Evolutionary conservation across 306 rosid genomes (phyloP).

Genomic region (Mimosa pudica): DNA sequence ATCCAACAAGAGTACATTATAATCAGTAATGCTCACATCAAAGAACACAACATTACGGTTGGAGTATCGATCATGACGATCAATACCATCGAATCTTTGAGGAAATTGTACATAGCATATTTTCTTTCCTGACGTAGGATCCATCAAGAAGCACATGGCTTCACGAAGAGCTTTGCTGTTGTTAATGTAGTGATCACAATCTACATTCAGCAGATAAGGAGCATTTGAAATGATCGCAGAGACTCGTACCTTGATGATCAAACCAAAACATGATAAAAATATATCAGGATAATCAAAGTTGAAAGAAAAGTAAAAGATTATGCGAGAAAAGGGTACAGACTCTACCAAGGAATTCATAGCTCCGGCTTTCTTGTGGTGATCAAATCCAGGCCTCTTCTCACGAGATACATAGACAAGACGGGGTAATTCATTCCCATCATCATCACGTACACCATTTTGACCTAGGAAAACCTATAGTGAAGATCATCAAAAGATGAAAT

Average conservation of each 20-base stretch:
- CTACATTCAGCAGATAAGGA: slow-evolving; percentile 84
- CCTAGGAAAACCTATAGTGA: slow-evolving; percentile 86
- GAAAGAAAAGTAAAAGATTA: background rate
- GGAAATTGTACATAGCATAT: slow-evolving; percentile 92
- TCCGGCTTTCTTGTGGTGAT: slow-evolving; percentile 94
- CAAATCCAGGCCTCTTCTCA: slow-evolving; percentile 93
- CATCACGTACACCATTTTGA: slow-evolving; percentile 82
- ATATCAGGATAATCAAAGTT: slow-evolving; percentile 16
- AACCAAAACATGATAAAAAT: slow-evolving; percentile 8
- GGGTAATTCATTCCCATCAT: slow-evolving; percentile 82
- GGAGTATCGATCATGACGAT: slow-evolving; percentile 89
- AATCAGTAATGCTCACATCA: slow-evolving; percentile 59
- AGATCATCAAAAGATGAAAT: slow-evolving; percentile 19
- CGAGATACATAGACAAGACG: slow-evolving; percentile 89
- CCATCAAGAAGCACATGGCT: slow-evolving; percentile 98
- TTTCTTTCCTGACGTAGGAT: slow-evolving; percentile 82
- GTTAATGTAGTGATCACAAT: slow-evolving; percentile 97
- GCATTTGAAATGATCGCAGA: slow-evolving; percentile 92
- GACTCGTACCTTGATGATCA: slow-evolving; percentile 65
- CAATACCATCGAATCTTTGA: slow-evolving; percentile 94
- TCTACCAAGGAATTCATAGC: slow-evolving; percentile 91
- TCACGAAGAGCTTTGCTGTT: slow-evolving; percentile 94
- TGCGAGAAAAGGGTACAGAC: slow-evolving; percentile 9
- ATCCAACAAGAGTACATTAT: slow-evolving; percentile 8
- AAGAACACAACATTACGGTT: slow-evolving; percentile 92